Base-by-base conservation (phyloP, 495 filamentous ascomycete genomes). In the Penicillium taxi region DNA sequence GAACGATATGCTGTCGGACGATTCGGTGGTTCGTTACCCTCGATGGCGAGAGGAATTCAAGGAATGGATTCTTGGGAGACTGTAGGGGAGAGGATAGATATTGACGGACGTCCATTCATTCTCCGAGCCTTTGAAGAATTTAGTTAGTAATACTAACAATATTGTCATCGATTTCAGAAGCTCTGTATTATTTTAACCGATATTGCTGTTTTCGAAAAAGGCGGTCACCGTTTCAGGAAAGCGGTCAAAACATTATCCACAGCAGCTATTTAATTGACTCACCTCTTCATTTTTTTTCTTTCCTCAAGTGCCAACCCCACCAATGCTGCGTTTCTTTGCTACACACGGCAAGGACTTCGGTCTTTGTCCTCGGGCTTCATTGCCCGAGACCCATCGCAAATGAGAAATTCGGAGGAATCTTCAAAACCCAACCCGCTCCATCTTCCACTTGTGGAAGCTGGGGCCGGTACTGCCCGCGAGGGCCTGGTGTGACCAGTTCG, bases 351-450 rank as follows among this genome's bases (percentile, higher is more conserved):
- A 63, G 48, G 39, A 40, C 36, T 37, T 34, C 8, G 22, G 21
- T 47, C 45, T 42, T 44, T 56, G 56, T 60, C 57, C 48, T 53
- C 45, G 48, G 34, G 24, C 12, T 18, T 22, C 17, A n/a, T n/a
- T n/a, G 48, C 39, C 44, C 42, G 50, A 59, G 44, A 56, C 35
- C 37, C 25, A 29, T 57, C 71, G 88, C 90, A 94, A 91, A 91
- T 95, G 90, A 93, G 90, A 94, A 95, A 95, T 94, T 95, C 89
- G 89, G 89, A 95, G 90, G 85, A 95, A 80, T 90, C 88, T 93
- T 88, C 85, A 86, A 52, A 25, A 38, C 50, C 56, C 52, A 62
- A 70, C 61, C 69, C 66, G 65, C 56, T 58, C 53, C 46, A 48
- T 27, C 22, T 46, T 40, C 23, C 13, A 20, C 26, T 36, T n/a